phyloP scores from a whole-genome alignment of 2,329 filamentous ascomycete species.

The Xylariales sp. region DNA sequence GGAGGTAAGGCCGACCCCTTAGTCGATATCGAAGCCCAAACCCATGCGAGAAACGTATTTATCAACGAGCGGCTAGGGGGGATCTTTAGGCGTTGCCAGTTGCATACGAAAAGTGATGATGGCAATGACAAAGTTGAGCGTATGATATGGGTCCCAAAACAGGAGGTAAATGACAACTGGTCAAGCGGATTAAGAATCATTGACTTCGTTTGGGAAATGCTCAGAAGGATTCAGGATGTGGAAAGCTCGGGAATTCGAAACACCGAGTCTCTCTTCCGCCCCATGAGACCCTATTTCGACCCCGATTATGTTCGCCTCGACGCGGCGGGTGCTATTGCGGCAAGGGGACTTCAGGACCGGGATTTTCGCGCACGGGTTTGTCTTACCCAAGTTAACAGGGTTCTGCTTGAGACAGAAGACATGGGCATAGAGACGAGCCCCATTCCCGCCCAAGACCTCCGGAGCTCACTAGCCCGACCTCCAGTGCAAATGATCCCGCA shows the following conservation, averaged over 20 bases:
- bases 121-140: neutral
- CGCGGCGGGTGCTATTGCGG: constrained; percentile 1
- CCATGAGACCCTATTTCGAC: constrained; percentile 10
- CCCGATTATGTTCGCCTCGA: neutral
- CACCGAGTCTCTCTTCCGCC: neutral
- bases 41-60: neutral
- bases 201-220: constrained; percentile 3
- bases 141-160: constrained; percentile 4
- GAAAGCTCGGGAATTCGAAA: constrained; percentile 2
- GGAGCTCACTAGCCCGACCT: neutral
- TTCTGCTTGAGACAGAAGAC: neutral
- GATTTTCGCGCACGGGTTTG: neutral
- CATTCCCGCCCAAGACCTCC: neutral
- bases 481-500: neutral
- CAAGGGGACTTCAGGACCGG: neutral
- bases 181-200: constrained; percentile 4
- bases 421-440: neutral
- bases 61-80: neutral
- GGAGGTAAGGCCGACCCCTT: neutral
- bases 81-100: neutral
- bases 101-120: neutral
- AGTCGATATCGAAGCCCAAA: neutral
- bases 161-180: neutral
- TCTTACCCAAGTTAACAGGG: neutral
- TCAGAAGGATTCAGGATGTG: constrained; percentile 2